Evolutionary conservation across 495 filamentous ascomycete species (phyloP), one percentile per base, ranked within the genome.

Genomic region (Glutinoglossum americanum): DNA sequence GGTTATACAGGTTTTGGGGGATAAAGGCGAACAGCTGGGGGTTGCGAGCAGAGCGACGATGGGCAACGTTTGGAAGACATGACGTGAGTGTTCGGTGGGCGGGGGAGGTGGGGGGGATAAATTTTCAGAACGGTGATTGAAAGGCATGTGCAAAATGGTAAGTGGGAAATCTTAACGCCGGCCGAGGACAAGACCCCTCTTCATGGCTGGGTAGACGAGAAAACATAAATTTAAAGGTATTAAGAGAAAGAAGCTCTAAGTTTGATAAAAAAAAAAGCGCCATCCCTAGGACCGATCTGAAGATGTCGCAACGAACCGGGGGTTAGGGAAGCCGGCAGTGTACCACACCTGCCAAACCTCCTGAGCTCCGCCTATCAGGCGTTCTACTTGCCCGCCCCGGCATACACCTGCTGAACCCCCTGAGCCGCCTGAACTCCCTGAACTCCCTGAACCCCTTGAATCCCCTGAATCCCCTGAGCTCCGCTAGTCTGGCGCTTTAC

Each of bases 361-460:
- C 56, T 66, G 66, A 23, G 58, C 56, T 44, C 41, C 61, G 15
- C 71, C 76, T 55, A 85, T 78, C 68, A 97, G 92, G 61, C 87
- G 82, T 76, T 95, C 95, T 66, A 97, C 88, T 65, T 95, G 88
- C 73, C 97, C 93, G 39, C 92, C n/a, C n/a, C n/a, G n/a, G n/a
- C n/a, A n/a, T n/a, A n/a, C n/a, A n/a, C n/a, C n/a, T n/a, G n/a
- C n/a, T n/a, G n/a, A n/a, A n/a, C n/a, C n/a, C n/a, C n/a, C n/a
- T n/a, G n/a, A n/a, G n/a, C n/a, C n/a, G n/a, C n/a, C n/a, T 65
- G 64, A 23, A 51, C 53, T 13, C 55, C 57, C 56, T 66, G 66
- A 23, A 57, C 56, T 44, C 41, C 61, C n/a, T 65, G 64, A 23
- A 51, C 53, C 8, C 55, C 57, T 54, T 66, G 66, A 23, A 57